Evolutionary conservation across 768 basidiomycete species (phyloP).

Genomic region (Cystofilobasidium macerans): DNA sequence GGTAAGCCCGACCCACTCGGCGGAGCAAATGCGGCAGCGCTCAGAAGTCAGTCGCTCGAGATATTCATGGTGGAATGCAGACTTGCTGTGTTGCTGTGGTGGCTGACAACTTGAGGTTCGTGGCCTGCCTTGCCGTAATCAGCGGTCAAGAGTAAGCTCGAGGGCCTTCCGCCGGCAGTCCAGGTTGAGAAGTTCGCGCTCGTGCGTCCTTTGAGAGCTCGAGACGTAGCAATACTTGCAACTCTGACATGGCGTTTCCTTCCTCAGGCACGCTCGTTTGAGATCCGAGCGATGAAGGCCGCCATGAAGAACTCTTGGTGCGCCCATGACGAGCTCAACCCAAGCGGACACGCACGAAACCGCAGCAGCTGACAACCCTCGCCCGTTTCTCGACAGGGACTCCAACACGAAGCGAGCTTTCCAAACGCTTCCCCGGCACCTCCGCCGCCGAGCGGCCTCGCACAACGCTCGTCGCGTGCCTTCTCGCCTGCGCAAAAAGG

Average conservation of each 20-base stretch:
- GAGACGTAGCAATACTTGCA: background rate
- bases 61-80: background rate
- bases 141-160: slow-evolving; percentile 1
- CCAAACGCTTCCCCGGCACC: slow-evolving; percentile 83
- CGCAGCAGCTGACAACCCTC: background rate
- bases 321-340: no score
- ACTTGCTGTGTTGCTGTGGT: no score
- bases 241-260: background rate
- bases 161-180: slow-evolving; percentile 53
- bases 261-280: slow-evolving; percentile 67
- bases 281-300: slow-evolving; percentile 79
- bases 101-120: background rate
- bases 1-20: slow-evolving; percentile 9
- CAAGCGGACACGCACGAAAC: background rate
- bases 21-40: slow-evolving; percentile 12
- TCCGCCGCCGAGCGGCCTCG: slow-evolving; percentile 83
- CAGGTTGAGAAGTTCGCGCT: slow-evolving; percentile 83
- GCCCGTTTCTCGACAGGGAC: slow-evolving; percentile 41
- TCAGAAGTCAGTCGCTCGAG: background rate
- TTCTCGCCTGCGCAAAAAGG: slow-evolving; percentile 65
- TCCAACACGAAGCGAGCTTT: slow-evolving; percentile 71
- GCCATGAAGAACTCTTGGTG: slow-evolving; percentile 73
- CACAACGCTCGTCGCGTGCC: slow-evolving; percentile 90
- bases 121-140: no score
- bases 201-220: slow-evolving; percentile 41